phyloP scores from a whole-genome alignment of 495 filamentous ascomycete genomes.

The Podospora comata region DNA sequence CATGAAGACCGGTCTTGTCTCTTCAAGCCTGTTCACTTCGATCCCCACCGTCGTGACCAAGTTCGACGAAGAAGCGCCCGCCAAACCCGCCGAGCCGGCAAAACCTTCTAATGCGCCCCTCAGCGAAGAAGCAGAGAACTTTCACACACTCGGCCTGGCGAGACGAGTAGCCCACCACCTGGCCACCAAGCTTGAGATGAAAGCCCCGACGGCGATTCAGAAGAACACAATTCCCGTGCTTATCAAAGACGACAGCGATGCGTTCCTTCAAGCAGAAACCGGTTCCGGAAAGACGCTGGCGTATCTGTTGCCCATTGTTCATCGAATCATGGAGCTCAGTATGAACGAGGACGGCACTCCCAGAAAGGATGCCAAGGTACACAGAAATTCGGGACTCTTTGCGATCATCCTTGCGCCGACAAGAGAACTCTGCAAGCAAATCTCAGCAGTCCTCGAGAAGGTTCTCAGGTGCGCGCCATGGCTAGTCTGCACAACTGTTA shows the following conservation, averaged over 20 bases:
- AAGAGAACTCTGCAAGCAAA: slow-evolving; percentile 90
- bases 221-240: slow-evolving; percentile 73
- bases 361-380: slow-evolving; percentile 50
- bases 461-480: slow-evolving; percentile 78
- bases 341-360: slow-evolving; percentile 44
- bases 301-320: slow-evolving; percentile 86
- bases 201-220: slow-evolving; percentile 91
- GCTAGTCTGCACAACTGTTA: slow-evolving; percentile 89
- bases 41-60: slow-evolving; percentile 68
- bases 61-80: slow-evolving; percentile 44
- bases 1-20: slow-evolving; percentile 50
- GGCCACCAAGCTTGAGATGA: slow-evolving; percentile 79
- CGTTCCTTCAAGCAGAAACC: slow-evolving; percentile 95
- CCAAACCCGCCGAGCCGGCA: slow-evolving; percentile 49
- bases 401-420: slow-evolving; percentile 90
- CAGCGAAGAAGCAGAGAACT: slow-evolving; percentile 75
- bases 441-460: slow-evolving; percentile 75
- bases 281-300: slow-evolving; percentile 96
- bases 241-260: slow-evolving; percentile 78
- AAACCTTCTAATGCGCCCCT: slow-evolving; percentile 95
- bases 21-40: slow-evolving; percentile 87
- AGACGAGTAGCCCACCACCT: slow-evolving; percentile 74
- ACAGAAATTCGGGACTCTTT: slow-evolving; percentile 84
- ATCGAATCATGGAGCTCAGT: slow-evolving; percentile 77
- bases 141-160: slow-evolving; percentile 77